Conservation (phyloP, 441 rosid species). For the Eruca vesicaria region DNA sequence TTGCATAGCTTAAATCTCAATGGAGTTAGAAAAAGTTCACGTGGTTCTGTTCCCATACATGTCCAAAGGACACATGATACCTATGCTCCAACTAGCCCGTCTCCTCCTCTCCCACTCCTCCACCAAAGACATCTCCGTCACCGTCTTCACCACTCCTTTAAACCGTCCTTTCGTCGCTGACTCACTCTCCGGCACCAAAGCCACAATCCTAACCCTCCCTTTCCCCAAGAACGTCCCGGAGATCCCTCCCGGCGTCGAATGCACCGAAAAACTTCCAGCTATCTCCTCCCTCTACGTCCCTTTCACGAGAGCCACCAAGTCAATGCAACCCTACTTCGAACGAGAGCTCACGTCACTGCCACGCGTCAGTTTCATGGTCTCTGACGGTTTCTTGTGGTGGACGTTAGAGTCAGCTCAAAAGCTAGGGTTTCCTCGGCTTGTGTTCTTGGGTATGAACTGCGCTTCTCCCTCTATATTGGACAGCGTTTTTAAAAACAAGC, state of each 20-base stretch:
- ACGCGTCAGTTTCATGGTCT: neutral
- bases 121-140: neutral
- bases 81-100: neutral
- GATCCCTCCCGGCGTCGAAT: neutral
- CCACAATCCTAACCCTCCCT: neutral
- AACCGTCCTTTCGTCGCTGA: neutral
- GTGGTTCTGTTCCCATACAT: neutral
- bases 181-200: neutral
- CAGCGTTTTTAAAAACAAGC: neutral
- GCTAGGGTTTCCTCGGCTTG: conserved; percentile 9
- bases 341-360: neutral
- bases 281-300: neutral
- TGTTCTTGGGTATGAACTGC: neutral
- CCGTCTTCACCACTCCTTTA: neutral
- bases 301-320: neutral
- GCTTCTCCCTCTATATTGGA: neutral
- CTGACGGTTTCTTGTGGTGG: conserved; percentile 1
- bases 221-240: neutral
- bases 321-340: neutral
- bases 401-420: neutral
- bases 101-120: neutral
- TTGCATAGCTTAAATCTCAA: neutral
- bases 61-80: neutral
- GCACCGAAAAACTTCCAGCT: neutral
- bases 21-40: neutral